These are phyloP conservation scores for Atractiella rhizophila DNA, from an alignment of 768 basidiomycete species.

Conservation along the genomic window DNA sequence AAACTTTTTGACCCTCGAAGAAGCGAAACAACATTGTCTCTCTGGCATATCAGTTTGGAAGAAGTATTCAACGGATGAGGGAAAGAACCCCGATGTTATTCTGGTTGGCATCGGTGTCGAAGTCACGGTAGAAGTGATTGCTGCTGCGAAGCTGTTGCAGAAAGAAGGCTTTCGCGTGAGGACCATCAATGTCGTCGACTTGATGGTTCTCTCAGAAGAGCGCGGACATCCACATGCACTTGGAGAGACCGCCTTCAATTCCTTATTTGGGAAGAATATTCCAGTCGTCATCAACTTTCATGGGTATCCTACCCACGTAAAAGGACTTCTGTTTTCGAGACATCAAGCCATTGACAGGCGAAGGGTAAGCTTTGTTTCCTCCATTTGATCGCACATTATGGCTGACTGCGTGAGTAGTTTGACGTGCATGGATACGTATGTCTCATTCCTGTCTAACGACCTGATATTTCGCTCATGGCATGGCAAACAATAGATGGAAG, in stretches of 20 bases:
- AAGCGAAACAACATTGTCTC: conserved; percentile 59
- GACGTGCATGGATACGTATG: neutral
- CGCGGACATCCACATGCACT: conserved; percentile 56
- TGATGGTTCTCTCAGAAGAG: conserved; percentile 49
- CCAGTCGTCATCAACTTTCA: conserved; percentile 44
- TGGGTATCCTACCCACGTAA: conserved; percentile 21
- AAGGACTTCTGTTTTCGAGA: conserved; percentile 14
- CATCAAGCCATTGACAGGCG: conserved; percentile 11
- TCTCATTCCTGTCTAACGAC: neutral
- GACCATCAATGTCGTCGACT: conserved; percentile 69
- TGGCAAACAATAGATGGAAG: neutral
- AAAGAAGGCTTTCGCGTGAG: conserved; percentile 49
- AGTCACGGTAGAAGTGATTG: conserved; percentile 66
- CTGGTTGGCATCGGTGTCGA: conserved; percentile 68
- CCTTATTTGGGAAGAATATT: conserved; percentile 45
- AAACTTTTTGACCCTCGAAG: conserved; percentile 51
- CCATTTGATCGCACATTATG: neutral
- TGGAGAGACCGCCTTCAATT: conserved; percentile 33
- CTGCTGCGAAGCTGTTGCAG: conserved; percentile 54
- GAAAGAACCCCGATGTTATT: conserved; percentile 29
- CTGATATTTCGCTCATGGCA: neutral
- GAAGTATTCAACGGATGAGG: conserved; percentile 24
- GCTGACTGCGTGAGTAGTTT: neutral
- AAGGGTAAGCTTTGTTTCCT: neutral
- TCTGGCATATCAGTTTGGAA: conserved; percentile 73